Evolutionary conservation across 495 filamentous ascomycete species (phyloP).

Genomic region (Lepraria neglecta): DNA sequence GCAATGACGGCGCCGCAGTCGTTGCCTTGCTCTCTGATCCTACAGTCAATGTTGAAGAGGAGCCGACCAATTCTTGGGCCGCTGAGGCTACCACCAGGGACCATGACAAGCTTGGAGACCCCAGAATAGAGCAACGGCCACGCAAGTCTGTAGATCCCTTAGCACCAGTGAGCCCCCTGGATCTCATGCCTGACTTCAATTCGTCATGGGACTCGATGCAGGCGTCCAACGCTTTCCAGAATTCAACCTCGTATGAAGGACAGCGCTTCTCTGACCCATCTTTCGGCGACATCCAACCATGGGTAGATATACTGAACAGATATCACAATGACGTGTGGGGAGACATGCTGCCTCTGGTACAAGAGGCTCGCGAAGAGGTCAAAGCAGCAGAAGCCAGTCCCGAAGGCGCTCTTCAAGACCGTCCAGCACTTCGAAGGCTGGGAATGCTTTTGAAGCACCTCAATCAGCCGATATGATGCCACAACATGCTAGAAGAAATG

Average conservation of each 20-base stretch:
- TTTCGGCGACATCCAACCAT: slow-evolving; percentile 36
- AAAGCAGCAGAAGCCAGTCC: slow-evolving; percentile 32
- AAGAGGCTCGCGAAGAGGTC: slow-evolving; percentile 57
- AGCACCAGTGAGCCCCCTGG: slow-evolving; percentile 1
- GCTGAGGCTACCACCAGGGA: not conserved
- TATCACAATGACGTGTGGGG: slow-evolving; percentile 81
- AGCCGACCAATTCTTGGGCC: slow-evolving; percentile 27
- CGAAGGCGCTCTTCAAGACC: slow-evolving; percentile 26
- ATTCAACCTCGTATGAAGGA: not conserved
- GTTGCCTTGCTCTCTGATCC: slow-evolving; percentile 47
- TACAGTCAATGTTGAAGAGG: slow-evolving; percentile 46
- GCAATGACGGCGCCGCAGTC: slow-evolving; percentile 40
- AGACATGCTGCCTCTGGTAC: slow-evolving; percentile 54
- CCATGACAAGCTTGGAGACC: not conserved
- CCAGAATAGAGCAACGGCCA: not conserved
- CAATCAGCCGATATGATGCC: slow-evolving; percentile 14
- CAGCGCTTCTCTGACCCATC: slow-evolving; percentile 9
- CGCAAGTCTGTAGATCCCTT: slow-evolving; percentile 23
- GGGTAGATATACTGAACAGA: slow-evolving; percentile 56
- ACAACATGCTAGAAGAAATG: too few relatives aligned
- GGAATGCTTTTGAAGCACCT: slow-evolving; percentile 50
- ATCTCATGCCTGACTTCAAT: slow-evolving; percentile 44
- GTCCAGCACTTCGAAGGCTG: slow-evolving; percentile 44
- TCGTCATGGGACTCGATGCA: slow-evolving; percentile 13
- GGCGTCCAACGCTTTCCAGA: not conserved